Percentiles rank a stretch among this genome's conserved stretches.
These are phyloP conservation scores for Aspergillus sclerotialis DNA, from an alignment of 2,329 filamentous ascomycete species.

Conservation along the genomic window DNA sequence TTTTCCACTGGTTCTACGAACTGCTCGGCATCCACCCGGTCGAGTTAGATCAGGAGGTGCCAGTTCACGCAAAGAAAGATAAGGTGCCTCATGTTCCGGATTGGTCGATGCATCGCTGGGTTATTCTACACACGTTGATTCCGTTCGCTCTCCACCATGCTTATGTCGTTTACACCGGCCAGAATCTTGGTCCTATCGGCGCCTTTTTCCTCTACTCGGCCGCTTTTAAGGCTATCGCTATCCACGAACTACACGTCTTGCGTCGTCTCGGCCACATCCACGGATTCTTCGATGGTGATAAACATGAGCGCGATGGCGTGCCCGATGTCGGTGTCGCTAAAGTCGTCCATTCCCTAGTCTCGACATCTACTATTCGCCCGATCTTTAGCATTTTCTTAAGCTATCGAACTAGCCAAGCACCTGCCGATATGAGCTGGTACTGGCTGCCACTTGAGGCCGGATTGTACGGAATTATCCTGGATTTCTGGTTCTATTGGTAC, in stretches of 20 bases:
- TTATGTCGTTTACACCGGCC: conserved; percentile 18
- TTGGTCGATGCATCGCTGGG: conserved; percentile 29
- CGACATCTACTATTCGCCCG: conserved; percentile 22
- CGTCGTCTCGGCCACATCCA: conserved; percentile 28
- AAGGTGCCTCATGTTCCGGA: conserved; percentile 31
- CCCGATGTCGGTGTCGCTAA: conserved; percentile 31
- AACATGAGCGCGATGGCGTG: conserved; percentile 36
- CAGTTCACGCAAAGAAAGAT: conserved; percentile 33
- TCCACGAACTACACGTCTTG: conserved; percentile 32
- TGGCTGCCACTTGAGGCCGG: conserved; percentile 3
- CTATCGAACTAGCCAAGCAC: conserved; percentile 13
- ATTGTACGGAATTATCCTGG: conserved; percentile 1
- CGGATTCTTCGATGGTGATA: conserved; percentile 40
- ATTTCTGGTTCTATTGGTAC: conserved; percentile 17
- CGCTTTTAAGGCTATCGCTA: conserved; percentile 31
- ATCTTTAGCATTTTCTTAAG: conserved; percentile 23
- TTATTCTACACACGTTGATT: conserved; percentile 30
- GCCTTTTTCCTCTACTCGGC: conserved; percentile 30
- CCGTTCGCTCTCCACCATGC: conserved; percentile 32
- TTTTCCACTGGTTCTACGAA: background rate
- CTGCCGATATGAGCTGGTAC: conserved; percentile 16
- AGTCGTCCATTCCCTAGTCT: conserved; percentile 23
- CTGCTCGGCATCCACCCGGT: conserved; percentile 10
- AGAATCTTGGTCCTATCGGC: conserved; percentile 19
- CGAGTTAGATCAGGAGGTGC: conserved; percentile 20